A percentile compares a stretch with the other conserved stretches of the same genome.
These are phyloP conservation scores for Mesotaenium endlicherianum DNA, from an alignment of 139 green algal genomes.

Conservation along the genomic window DNA sequence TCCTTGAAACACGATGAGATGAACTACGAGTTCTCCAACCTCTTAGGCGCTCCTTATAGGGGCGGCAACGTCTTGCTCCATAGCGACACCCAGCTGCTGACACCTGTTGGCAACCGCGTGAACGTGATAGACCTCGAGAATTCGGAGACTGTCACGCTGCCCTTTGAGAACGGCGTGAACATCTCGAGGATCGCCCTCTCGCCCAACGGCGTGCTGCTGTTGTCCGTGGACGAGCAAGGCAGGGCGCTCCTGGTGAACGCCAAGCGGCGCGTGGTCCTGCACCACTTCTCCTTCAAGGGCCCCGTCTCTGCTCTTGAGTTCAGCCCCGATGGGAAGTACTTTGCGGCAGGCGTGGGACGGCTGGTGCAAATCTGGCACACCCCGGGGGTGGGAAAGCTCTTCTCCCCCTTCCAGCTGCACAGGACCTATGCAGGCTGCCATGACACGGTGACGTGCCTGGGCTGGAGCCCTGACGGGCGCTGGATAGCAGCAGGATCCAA, in stretches of 20 bases:
- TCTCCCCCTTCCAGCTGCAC: slow-evolving; percentile 86
- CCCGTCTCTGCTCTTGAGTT: slow-evolving; percentile 76
- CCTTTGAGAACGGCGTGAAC: slow-evolving; percentile 32
- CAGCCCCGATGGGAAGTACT: slow-evolving; percentile 80
- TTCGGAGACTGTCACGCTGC: slow-evolving; percentile 31
- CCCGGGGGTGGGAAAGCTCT: slow-evolving; percentile 58
- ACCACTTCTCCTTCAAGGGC: slow-evolving; percentile 90
- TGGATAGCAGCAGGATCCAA: slow-evolving; percentile 81
- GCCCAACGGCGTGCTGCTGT: slow-evolving; percentile 77
- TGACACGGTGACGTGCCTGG: slow-evolving; percentile 79
- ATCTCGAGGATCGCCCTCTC: slow-evolving; percentile 34
- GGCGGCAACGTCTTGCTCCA: slow-evolving; percentile 84
- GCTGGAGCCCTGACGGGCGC: slow-evolving; percentile 74
- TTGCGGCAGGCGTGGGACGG: slow-evolving; percentile 80
- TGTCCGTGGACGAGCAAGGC: slow-evolving; percentile 84
- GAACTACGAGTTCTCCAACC: slow-evolving; percentile 69
- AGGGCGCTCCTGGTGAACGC: slow-evolving; percentile 75
- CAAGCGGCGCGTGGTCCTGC: slow-evolving; percentile 70
- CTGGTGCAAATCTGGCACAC: slow-evolving; percentile 89
- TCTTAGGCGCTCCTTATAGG: slow-evolving; percentile 90
- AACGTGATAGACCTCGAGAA: slow-evolving; percentile 39
- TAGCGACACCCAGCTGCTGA: slow-evolving; percentile 71
- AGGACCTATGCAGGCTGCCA: slow-evolving; percentile 82
- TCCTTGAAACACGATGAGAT: no score
- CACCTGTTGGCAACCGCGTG: slow-evolving; percentile 86